Evolutionary conservation across 371 early-diverging fungal genomes (phyloP).

Genomic region (Rhizopus sp.): DNA sequence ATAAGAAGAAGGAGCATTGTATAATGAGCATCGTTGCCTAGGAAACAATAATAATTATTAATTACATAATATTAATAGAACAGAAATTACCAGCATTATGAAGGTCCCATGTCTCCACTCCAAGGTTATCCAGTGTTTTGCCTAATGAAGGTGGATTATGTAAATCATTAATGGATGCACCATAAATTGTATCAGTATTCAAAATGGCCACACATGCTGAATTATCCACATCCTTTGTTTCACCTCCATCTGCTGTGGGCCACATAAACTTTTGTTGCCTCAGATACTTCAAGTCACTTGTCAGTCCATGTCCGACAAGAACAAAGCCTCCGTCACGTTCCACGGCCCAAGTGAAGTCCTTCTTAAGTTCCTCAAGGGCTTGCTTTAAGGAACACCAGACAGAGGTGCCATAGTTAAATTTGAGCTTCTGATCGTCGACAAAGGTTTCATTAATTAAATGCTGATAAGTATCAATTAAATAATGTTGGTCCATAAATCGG

Average conservation of each 20-base stretch:
- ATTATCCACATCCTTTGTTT: conserved; percentile 27
- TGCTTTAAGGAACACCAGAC: conserved; percentile 57
- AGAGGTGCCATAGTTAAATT: conserved; percentile 62
- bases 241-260: conserved; percentile 33
- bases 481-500: conserved; percentile 58
- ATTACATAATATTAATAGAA: not conserved
- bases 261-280: conserved; percentile 36
- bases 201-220: conserved; percentile 42
- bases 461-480: conserved; percentile 51
- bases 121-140: conserved; percentile 41
- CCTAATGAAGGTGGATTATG: conserved; percentile 56
- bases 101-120: conserved; percentile 56
- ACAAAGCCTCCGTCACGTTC: conserved; percentile 51
- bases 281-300: conserved; percentile 59
- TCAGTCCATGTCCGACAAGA: conserved; percentile 66
- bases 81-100: conserved; percentile 66
- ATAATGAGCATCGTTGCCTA: conserved; percentile 76
- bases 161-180: conserved; percentile 42
- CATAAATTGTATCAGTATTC: conserved; percentile 62
- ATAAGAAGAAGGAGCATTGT: conserved; percentile 52
- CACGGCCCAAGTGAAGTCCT: conserved; percentile 54
- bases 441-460: conserved; percentile 61
- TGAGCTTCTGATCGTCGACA: conserved; percentile 57
- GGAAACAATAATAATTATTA: not conserved
- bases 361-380: conserved; percentile 48